Base-by-base conservation (phyloP, 192 early-diverging fungal genomes). In the Entomortierella parvispora region DNA sequence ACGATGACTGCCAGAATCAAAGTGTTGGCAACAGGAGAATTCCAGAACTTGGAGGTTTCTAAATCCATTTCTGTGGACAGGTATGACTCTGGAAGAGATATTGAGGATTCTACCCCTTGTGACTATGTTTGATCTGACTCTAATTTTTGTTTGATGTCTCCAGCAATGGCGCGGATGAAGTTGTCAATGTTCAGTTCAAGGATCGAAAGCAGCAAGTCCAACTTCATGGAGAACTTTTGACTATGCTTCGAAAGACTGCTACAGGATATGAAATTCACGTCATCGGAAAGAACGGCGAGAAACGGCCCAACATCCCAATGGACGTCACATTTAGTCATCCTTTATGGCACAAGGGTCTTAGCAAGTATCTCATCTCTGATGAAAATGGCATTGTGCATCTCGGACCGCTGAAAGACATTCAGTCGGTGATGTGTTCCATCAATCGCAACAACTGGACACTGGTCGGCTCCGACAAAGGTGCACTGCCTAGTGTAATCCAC, bases 231-330 rank as follows among this genome's bases (percentile, higher is more conserved):
- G 74, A 77, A 34, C 45, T 77, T 31, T 37, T 58, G 10, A 57
- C 74, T 8, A 34, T 58, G 9, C 65, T 77, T 22, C 33, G 55
- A 23, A 70, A 56, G 33, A 48, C 59, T 2, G 14, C 20, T 31
- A 23, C 9, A 2, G 74, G 60, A 2, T 83, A 83, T 18, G 52
- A 71, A 22, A 51, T 80, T 42, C 61, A 63, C 33, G 79, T 80
- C 12, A 25, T 77, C 14, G 82, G 82, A 28, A 81, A 78, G 31
- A 83, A 83, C 63, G 74, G 74, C 17, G 84, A 85, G 42, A 57
- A 45, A 4, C 37, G 71, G 48, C 37, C 57, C 31, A 50, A 67
- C 32, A 56, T 67, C 10, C 51, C 62, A 5, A 28, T 81, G 4
- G 32, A 34, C 14, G 17, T 86, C 23, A n/a, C 29, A 4, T 25